Percentiles rank a stretch among this genome's conserved stretches.
Conservation (phyloP, 2,329 filamentous ascomycete genomes). For the Myriosclerotinia duriaeana region DNA sequence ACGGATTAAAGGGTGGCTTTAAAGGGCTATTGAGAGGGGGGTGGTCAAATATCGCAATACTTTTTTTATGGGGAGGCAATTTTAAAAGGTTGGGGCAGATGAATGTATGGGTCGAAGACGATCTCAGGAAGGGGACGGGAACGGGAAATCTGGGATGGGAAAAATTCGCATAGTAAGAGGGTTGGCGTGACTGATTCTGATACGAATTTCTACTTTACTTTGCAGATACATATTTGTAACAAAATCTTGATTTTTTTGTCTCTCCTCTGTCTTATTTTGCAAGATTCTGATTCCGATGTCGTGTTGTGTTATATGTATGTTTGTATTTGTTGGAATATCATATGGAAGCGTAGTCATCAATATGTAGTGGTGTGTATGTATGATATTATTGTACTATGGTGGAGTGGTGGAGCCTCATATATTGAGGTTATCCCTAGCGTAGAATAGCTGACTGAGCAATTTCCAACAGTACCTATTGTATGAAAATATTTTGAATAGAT, state of each 20-base stretch:
- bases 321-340: neutral
- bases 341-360: no score
- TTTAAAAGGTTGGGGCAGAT: neutral
- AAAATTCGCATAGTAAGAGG: conserved; percentile 1
- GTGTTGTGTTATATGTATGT: neutral
- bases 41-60: neutral
- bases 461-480: no score
- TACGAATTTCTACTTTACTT: conserved; percentile 8
- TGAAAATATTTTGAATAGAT: no score
- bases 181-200: conserved; percentile 1
- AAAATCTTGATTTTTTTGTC: conserved; percentile 8
- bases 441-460: no score
- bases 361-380: no score
- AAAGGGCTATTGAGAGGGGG: neutral
- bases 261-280: neutral
- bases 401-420: no score
- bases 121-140: conserved; percentile 4
- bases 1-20: conserved; percentile 34
- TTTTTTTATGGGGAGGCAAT: neutral
- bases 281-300: neutral
- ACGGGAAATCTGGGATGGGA: neutral
- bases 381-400: no score
- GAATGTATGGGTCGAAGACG: neutral
- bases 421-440: no score
- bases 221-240: conserved; percentile 14